These are phyloP conservation scores for Hondaea fermentalgiana DNA, from an alignment of 108 stramenopile genomes.

Conservation along the genomic window DNA sequence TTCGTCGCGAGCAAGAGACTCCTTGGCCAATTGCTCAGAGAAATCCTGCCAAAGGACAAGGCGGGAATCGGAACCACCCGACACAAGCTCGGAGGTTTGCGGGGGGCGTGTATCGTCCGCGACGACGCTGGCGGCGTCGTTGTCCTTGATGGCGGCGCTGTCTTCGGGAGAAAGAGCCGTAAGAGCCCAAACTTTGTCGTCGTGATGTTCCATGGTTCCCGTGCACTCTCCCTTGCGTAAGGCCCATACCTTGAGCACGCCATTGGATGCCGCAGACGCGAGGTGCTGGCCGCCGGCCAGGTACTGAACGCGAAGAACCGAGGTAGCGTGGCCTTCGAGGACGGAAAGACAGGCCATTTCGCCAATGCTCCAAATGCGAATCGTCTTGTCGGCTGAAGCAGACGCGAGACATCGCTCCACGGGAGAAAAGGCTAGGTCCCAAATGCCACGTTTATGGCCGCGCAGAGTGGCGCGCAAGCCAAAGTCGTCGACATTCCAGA, in stretches of 20 bases:
- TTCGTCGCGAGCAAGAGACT: conserved; percentile 55
- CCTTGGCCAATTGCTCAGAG: conserved; percentile 67
- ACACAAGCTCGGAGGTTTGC: conserved; percentile 39
- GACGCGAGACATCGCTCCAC: conserved; percentile 84
- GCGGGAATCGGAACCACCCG: conserved; percentile 81
- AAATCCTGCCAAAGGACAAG: conserved; percentile 83
- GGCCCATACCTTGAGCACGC: conserved; percentile 86
- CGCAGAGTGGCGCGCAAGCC: conserved; percentile 66
- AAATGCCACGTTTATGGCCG: conserved; percentile 89
- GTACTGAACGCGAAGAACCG: conserved; percentile 74
- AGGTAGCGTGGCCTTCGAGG: conserved; percentile 82
- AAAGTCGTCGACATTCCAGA: conserved; percentile 75
- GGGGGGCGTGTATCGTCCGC: not conserved
- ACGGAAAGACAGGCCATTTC: conserved; percentile 81
- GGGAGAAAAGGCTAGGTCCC: conserved; percentile 87
- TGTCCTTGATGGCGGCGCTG: not conserved
- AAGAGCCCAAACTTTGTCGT: conserved; percentile 86
- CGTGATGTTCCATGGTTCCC: conserved; percentile 76
- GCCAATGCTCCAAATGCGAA: conserved; percentile 82
- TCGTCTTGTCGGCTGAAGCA: conserved; percentile 77
- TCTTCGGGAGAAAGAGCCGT: conserved; percentile 38
- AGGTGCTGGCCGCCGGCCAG: conserved; percentile 66
- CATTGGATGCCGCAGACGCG: conserved; percentile 81
- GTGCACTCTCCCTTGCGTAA: conserved; percentile 86
- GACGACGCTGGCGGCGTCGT: not conserved